phyloP scores from a whole-genome alignment of 2,329 filamentous ascomycete genomes.

The Colletotrichum gigasporum region DNA sequence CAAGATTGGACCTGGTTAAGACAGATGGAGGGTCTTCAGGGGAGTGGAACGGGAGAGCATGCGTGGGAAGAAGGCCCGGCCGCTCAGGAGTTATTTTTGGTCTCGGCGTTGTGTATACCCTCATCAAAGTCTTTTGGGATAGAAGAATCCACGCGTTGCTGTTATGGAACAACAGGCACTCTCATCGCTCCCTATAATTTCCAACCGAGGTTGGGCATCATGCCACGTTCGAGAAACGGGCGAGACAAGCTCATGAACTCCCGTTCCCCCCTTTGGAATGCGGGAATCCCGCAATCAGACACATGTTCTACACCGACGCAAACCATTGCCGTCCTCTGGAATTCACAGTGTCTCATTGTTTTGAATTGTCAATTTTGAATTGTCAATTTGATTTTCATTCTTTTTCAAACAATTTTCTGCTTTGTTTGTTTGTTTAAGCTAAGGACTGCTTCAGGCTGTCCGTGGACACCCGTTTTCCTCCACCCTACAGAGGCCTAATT shows the following conservation, averaged over 20 bases:
- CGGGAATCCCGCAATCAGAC: neutral
- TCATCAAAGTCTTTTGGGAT: neutral
- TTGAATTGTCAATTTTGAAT: neutral
- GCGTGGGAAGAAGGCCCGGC: too few relatives aligned
- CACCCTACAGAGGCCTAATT: neutral
- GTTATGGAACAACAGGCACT: too few relatives aligned
- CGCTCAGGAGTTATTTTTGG: neutral
- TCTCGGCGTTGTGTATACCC: constrained; percentile 3
- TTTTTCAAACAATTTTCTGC: neutral
- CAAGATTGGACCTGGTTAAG: constrained; percentile 68
- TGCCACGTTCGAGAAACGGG: too few relatives aligned
- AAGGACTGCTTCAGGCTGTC: neutral
- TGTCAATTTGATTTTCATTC: neutral
- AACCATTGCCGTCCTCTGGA: neutral
- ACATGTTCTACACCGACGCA: neutral
- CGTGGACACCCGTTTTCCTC: neutral
- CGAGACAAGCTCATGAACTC: neutral
- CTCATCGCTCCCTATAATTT: too few relatives aligned
- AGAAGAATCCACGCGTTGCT: too few relatives aligned
- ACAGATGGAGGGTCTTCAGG: constrained; percentile 14
- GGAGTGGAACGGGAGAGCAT: neutral
- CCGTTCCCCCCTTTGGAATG: neutral
- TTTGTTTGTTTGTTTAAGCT: neutral
- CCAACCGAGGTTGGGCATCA: too few relatives aligned
- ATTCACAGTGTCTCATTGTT: neutral